Evolutionary conservation across 768 basidiomycete genomes (phyloP).

Genomic region (Tricholoma matsutake): DNA sequence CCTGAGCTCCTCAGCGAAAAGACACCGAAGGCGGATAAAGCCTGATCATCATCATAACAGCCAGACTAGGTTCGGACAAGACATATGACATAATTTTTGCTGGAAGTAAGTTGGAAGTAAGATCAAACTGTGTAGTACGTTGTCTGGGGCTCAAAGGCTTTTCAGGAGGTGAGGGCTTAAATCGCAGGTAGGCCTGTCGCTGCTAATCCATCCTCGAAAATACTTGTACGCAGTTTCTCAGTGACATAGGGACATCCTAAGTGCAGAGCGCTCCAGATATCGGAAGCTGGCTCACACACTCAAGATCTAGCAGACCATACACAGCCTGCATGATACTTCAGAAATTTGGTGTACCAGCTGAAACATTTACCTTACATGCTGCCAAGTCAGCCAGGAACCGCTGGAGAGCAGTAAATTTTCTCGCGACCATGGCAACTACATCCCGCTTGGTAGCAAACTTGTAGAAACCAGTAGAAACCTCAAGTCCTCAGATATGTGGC

Average conservation of each 20-base stretch:
- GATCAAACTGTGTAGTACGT: not conserved
- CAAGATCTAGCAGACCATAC: not conserved
- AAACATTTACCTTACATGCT: not conserved
- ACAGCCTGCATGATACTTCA: not conserved
- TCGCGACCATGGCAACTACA: conserved; percentile 56
- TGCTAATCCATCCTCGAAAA: conserved; percentile 50
- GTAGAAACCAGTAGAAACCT: conserved; percentile 53
- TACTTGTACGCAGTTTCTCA: conserved; percentile 38
- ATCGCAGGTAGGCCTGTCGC: conserved; percentile 51
- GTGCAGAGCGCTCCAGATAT: not conserved
- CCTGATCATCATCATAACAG: too few species aligned
- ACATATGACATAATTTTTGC: conserved; percentile 52
- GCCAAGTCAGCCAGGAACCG: conserved; percentile 47
- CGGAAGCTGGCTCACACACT: not conserved
- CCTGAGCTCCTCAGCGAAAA: too few species aligned
- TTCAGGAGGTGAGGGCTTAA: conserved; percentile 53
- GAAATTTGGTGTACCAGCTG: not conserved
- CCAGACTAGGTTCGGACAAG: not conserved
- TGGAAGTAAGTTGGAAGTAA: conserved; percentile 39
- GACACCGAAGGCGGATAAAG: too few species aligned
- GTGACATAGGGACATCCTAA: not conserved
- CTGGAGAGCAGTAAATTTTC: conserved; percentile 58
- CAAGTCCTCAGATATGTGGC: conserved; percentile 72
- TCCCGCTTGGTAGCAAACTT: conserved; percentile 70
- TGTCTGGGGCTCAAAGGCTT: not conserved